A percentile compares a stretch with the other conserved stretches of the same genome.
phyloP scores from a whole-genome alignment of 108 stramenopile species.

The Nitzschia inconspicua region DNA sequence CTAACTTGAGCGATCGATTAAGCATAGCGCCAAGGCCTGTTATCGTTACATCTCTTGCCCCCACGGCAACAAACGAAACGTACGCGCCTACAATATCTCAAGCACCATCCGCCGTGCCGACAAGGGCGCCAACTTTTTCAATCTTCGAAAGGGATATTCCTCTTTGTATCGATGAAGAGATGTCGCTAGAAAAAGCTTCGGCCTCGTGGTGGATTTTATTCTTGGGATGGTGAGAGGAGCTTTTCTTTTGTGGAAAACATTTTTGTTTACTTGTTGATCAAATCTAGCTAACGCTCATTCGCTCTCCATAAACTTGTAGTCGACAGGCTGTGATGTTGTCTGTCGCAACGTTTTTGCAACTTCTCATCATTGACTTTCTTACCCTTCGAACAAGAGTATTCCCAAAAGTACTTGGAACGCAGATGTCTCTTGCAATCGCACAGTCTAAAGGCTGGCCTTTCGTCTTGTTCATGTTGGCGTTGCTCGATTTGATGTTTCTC shows the following conservation, averaged over 20 bases:
- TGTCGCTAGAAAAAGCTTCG: conserved; percentile 7
- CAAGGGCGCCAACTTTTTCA: background rate
- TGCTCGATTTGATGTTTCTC: conserved; percentile 29
- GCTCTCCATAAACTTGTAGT: no score
- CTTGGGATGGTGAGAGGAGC: no score
- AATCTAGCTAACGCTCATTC: no score
- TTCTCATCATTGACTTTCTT: conserved; percentile 39
- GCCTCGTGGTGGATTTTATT: conserved; percentile 36
- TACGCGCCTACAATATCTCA: background rate
- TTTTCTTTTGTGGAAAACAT: no score
- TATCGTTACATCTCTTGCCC: background rate
- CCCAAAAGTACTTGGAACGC: conserved; percentile 18
- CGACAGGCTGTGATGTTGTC: conserved; percentile 29
- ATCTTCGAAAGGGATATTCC: background rate
- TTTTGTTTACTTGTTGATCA: no score
- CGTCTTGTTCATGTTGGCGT: conserved; percentile 33
- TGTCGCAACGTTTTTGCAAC: conserved; percentile 16
- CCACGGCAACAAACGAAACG: background rate
- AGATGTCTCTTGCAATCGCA: conserved; percentile 26
- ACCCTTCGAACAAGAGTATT: conserved; percentile 20
- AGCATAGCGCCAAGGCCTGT: no score
- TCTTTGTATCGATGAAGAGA: background rate
- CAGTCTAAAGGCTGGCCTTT: conserved; percentile 55
- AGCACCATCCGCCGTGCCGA: background rate
- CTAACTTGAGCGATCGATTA: no score